phyloP scores from a whole-genome alignment of 228 moss, liverwort and hornwort species.

The Sphagnum magellanicum region DNA sequence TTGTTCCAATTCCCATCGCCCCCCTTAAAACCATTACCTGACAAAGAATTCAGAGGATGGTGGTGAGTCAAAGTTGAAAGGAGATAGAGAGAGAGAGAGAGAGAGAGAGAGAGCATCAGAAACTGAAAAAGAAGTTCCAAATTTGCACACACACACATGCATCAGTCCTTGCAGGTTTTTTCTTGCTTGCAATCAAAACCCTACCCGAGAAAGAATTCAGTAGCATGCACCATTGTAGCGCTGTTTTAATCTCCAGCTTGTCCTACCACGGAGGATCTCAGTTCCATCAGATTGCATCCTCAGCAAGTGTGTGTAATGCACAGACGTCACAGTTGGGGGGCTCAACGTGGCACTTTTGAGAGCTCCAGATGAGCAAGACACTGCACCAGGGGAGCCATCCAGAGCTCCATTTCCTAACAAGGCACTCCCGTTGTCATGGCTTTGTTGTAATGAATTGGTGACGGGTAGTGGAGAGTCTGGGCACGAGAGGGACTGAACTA shows the following conservation, averaged over 20 bases:
- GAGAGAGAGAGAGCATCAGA: no score
- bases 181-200: no score
- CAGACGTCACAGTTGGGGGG: constrained; percentile 20
- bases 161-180: no score
- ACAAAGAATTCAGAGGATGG: no score
- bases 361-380: constrained; percentile 67
- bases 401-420: constrained; percentile 45
- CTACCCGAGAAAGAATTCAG: not conserved
- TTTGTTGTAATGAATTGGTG: constrained; percentile 12
- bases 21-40: no score
- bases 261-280: constrained; percentile 76
- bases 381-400: constrained; percentile 71
- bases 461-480: constrained; percentile 36
- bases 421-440: constrained; percentile 4
- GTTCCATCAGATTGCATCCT: constrained; percentile 62
- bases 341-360: constrained; percentile 38
- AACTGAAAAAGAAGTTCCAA: no score
- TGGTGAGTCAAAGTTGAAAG: no score
- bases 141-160: no score
- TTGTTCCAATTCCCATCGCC: no score
- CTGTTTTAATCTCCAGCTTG: constrained; percentile 65
- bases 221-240: constrained; percentile 22
- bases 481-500: constrained; percentile 75
- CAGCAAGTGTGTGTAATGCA: constrained; percentile 71
- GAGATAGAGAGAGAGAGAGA: no score